Evolutionary conservation across 805 yeast genomes (phyloP).

Genomic region (Metschnikowia proteae): DNA sequence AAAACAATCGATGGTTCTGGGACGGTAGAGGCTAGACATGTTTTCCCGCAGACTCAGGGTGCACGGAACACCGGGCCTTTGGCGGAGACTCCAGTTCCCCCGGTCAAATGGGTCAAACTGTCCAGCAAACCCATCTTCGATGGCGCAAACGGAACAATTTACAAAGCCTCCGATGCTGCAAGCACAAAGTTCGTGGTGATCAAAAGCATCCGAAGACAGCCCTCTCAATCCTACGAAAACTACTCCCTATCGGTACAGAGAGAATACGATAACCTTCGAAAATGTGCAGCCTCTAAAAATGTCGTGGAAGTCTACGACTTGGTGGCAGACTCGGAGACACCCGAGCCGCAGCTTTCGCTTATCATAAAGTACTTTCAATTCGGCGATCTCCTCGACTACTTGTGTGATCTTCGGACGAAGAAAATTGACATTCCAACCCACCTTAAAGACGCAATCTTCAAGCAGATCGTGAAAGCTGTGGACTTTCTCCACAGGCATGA

Average conservation of each 20-base stretch:
- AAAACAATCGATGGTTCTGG: too few relatives aligned
- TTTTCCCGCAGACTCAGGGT: not conserved
- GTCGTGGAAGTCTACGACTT: conserved; percentile 29
- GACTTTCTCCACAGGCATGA: conserved; percentile 39
- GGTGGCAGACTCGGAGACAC: conserved; percentile 12
- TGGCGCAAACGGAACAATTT: conserved; percentile 40
- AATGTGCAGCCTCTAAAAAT: conserved; percentile 25
- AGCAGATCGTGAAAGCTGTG: conserved; percentile 44
- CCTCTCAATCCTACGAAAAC: conserved; percentile 6
- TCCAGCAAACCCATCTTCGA: conserved; percentile 35
- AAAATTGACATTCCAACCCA: conserved; percentile 28
- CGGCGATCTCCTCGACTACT: conserved; percentile 46
- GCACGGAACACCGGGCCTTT: not conserved
- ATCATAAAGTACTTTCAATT: conserved; percentile 41
- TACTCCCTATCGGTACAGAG: conserved; percentile 25
- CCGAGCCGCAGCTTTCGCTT: conserved; percentile 26
- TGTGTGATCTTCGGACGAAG: conserved; percentile 37
- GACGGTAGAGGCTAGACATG: too few relatives aligned
- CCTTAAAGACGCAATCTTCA: conserved; percentile 45
- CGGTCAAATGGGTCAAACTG: conserved; percentile 22
- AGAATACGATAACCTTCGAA: conserved; percentile 29
- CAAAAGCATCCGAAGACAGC: conserved; percentile 28
- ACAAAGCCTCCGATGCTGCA: conserved; percentile 27
- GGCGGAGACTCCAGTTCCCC: not conserved
- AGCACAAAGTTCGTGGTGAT: conserved; percentile 24